These are phyloP conservation scores for Neonectria magnoliae DNA, from an alignment of 2,329 filamentous ascomycete species.

Conservation along the genomic window DNA sequence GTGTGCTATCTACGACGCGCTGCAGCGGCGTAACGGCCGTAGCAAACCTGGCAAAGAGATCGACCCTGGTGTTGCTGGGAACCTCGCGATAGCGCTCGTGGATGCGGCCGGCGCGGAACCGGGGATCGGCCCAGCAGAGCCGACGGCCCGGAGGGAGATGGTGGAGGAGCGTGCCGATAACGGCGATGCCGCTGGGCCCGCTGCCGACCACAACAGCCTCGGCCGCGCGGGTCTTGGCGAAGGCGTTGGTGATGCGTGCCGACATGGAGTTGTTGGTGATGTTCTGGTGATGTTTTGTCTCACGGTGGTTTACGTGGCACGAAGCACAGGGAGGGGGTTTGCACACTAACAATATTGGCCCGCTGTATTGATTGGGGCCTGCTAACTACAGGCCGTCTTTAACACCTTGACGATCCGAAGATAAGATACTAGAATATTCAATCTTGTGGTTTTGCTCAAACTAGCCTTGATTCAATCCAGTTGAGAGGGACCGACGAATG, in stretches of 20 bases:
- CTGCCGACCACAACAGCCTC: constrained; percentile 36
- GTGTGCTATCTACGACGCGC: constrained; percentile 58
- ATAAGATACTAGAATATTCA: too few species aligned
- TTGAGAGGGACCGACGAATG: too few species aligned
- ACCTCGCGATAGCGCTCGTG: constrained; percentile 68
- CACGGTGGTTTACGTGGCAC: too few species aligned
- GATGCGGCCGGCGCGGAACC: constrained; percentile 63
- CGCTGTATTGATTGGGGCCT: too few species aligned
- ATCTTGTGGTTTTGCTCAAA: too few species aligned
- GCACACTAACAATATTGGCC: too few species aligned
- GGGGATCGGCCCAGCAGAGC: constrained; percentile 70
- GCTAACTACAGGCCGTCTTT: too few species aligned
- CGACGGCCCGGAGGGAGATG: constrained; percentile 53
- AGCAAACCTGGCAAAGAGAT: constrained; percentile 67
- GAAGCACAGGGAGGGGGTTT: too few species aligned
- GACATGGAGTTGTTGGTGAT: background rate
- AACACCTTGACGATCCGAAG: too few species aligned
- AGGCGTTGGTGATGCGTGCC: background rate
- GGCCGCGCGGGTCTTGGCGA: constrained; percentile 46
- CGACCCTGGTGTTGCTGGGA: constrained; percentile 70
- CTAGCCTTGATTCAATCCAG: too few species aligned
- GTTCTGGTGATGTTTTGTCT: background rate
- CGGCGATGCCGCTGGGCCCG: constrained; percentile 59
- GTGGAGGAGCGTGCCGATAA: constrained; percentile 70
- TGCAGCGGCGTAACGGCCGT: constrained; percentile 63